Evolutionary conservation across 257 asterid species (phyloP).

Genomic region (Salvia splendens): DNA sequence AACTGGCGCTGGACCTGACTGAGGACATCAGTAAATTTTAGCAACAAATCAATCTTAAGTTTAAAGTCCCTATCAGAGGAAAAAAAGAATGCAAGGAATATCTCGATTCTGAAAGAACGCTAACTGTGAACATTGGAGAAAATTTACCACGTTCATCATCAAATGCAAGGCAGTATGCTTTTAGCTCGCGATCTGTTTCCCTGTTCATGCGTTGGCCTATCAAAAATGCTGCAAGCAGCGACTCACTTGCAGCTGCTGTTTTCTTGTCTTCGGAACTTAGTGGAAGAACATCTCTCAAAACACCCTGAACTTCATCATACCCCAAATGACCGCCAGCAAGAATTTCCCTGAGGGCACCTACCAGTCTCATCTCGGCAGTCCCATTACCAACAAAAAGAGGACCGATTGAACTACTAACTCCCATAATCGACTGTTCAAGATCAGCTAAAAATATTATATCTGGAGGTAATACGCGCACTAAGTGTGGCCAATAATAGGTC

Average conservation of each 20-base stretch:
- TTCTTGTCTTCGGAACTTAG: constrained; percentile 40
- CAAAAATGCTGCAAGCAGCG: constrained; percentile 78
- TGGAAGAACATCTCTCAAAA: constrained; percentile 80
- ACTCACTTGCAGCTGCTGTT: constrained; percentile 54
- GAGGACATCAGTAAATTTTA: constrained; percentile 27
- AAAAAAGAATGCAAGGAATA: background rate
- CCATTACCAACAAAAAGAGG: constrained; percentile 75
- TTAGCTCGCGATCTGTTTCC: constrained; percentile 92
- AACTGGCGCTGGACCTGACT: constrained; percentile 66
- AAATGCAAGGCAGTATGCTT: constrained; percentile 94
- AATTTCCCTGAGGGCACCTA: constrained; percentile 94
- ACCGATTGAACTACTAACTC: constrained; percentile 72
- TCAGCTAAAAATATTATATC: constrained; percentile 84
- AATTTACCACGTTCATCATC: constrained; percentile 76
- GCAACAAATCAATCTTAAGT: constrained; percentile 9
- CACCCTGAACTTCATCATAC: constrained; percentile 96
- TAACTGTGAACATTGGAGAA: constrained; percentile 4
- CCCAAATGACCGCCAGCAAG: constrained; percentile 97
- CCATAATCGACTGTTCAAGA: constrained; percentile 92
- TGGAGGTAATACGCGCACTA: constrained; percentile 70
- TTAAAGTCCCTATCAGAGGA: background rate
- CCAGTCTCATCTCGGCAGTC: constrained; percentile 90
- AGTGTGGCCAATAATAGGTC: constrained; percentile 83
- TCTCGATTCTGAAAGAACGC: constrained; percentile 10
- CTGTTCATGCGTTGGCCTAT: constrained; percentile 94